Evolutionary conservation across 805 yeast species (phyloP).

Genomic region (Yarrowia sp.): DNA sequence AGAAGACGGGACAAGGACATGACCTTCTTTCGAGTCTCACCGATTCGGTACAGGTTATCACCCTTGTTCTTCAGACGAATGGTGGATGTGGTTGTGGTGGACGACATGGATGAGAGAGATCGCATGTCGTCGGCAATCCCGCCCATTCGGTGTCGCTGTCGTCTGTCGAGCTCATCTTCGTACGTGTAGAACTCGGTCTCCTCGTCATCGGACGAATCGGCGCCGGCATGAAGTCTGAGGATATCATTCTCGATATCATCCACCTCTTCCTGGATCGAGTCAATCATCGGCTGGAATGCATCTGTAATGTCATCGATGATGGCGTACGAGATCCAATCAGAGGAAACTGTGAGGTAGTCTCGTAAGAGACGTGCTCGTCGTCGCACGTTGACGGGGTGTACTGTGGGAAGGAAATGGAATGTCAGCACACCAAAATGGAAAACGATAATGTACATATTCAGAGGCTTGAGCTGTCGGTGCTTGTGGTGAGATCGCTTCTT

Average conservation of each 20-base stretch:
- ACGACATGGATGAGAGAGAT: constrained; percentile 36
- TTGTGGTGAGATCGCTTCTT: constrained; percentile 61
- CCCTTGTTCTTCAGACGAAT: constrained; percentile 58
- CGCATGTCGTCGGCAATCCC: constrained; percentile 24
- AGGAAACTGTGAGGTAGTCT: constrained; percentile 84
- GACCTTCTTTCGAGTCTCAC: constrained; percentile 91
- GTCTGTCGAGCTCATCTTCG: constrained; percentile 29
- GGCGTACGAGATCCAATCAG: constrained; percentile 98
- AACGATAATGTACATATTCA: constrained; percentile 89
- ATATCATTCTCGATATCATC: constrained; percentile 93
- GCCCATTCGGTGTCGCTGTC: not conserved
- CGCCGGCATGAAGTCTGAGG: constrained; percentile 76
- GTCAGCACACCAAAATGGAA: constrained; percentile 89
- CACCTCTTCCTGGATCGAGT: constrained; percentile 90
- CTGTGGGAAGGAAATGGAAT: constrained; percentile 91
- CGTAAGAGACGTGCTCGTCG: constrained; percentile 83
- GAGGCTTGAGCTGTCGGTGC: constrained; percentile 64
- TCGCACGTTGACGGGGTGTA: constrained; percentile 94
- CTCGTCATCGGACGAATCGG: constrained; percentile 45
- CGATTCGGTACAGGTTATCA: constrained; percentile 90
- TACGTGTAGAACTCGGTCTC: constrained; percentile 40
- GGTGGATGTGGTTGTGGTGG: constrained; percentile 36
- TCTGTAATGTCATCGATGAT: constrained; percentile 95
- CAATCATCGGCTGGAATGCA: constrained; percentile 95
- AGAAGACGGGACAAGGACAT: constrained; percentile 83